Conservation (phyloP, 129 eudicot species). For the Deinandra increscens region DNA sequence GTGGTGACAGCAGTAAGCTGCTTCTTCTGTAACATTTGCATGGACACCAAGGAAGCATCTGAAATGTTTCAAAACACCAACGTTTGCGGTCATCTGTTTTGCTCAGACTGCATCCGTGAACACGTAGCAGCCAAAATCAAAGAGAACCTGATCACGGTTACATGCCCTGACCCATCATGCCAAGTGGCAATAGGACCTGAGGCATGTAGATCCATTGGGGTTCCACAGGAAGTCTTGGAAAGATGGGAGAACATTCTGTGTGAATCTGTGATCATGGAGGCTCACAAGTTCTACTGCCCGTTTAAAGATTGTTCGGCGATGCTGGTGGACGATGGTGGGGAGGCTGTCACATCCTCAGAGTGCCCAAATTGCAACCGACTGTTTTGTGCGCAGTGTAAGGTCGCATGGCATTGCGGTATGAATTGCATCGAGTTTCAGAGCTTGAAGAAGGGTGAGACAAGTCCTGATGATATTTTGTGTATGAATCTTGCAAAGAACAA, state of each 20-base stretch:
- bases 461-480: slow-evolving; percentile 29
- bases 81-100: slow-evolving; percentile 41
- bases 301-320: slow-evolving; percentile 52
- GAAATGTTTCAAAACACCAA: slow-evolving; percentile 40
- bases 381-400: slow-evolving; percentile 55
- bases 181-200: slow-evolving; percentile 22
- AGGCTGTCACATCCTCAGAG: slow-evolving; percentile 31
- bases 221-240: slow-evolving; percentile 36
- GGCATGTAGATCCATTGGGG: slow-evolving; percentile 17
- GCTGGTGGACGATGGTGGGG: slow-evolving; percentile 37
- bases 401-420: slow-evolving; percentile 48
- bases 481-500: slow-evolving; percentile 42
- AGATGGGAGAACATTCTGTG: slow-evolving; percentile 44
- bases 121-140: slow-evolving; percentile 42
- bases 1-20: background rate
- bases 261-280: slow-evolving; percentile 33
- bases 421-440: slow-evolving; percentile 43
- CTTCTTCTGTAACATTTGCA: slow-evolving; percentile 50
- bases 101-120: slow-evolving; percentile 37
- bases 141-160: slow-evolving; percentile 17
- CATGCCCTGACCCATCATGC: slow-evolving; percentile 43
- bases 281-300: slow-evolving; percentile 53
- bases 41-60: slow-evolving; percentile 27
- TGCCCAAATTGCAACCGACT: slow-evolving; percentile 53
- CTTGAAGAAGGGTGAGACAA: slow-evolving; percentile 32